Evolutionary conservation across 2,329 filamentous ascomycete species (phyloP).

Genomic region (Aaosphaeria arxii): DNA sequence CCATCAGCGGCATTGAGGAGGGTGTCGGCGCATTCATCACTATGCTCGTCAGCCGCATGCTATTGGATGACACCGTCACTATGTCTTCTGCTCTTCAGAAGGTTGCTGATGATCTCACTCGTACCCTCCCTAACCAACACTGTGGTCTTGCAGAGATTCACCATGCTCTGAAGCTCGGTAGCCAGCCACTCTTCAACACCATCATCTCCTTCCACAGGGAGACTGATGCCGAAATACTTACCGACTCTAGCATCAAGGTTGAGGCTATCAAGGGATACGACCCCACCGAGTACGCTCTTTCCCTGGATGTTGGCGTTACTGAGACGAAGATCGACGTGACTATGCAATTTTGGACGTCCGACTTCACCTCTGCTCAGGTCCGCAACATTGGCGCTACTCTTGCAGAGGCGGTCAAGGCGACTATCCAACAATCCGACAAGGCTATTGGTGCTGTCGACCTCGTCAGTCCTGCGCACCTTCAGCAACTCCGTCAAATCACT

Average conservation of each 20-base stretch:
- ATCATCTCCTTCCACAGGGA: slow-evolving; percentile 34
- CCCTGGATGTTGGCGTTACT: slow-evolving; percentile 42
- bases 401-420: slow-evolving; percentile 9
- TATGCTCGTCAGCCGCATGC: slow-evolving; percentile 40
- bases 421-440: slow-evolving; percentile 26
- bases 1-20: slow-evolving; percentile 42
- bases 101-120: slow-evolving; percentile 10
- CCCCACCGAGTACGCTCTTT: slow-evolving; percentile 43
- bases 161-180: slow-evolving; percentile 30
- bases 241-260: slow-evolving; percentile 8
- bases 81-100: slow-evolving; percentile 8
- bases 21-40: slow-evolving; percentile 43
- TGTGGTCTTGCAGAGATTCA: slow-evolving; percentile 40
- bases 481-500: slow-evolving; percentile 9
- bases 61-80: slow-evolving; percentile 19
- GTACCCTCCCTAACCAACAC: slow-evolving; percentile 12
- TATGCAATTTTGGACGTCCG: slow-evolving; percentile 12
- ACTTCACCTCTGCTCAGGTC: slow-evolving; percentile 10
- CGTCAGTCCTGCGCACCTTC: slow-evolving; percentile 24
- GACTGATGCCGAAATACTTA: slow-evolving; percentile 5
- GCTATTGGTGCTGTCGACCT: slow-evolving; percentile 25
- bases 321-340: slow-evolving; percentile 21
- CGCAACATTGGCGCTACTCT: slow-evolving; percentile 13
- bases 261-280: slow-evolving; percentile 27
- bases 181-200: slow-evolving; percentile 41